Conservation (phyloP, 768 basidiomycete species). For the Neoboletus subvelutipes region DNA sequence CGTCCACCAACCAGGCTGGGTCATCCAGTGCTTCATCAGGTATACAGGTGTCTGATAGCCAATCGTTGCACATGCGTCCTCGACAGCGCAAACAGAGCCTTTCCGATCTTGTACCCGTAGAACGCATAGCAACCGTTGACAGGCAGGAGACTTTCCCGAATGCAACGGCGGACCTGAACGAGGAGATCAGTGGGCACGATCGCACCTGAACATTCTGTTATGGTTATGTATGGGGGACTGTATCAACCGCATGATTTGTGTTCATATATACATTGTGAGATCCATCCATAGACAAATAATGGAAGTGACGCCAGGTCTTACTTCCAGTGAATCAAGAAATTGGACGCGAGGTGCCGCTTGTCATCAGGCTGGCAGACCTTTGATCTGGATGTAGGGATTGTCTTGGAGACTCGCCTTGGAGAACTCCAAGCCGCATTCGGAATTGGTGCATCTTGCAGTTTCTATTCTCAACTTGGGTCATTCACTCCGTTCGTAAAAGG, state of each 20-base stretch:
- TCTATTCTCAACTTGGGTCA: constrained; percentile 12
- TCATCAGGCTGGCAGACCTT: constrained; percentile 37
- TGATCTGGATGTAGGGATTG: constrained; percentile 42
- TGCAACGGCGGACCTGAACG: constrained; percentile 67
- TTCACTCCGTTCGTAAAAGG: constrained; percentile 7
- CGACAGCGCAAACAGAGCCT: constrained; percentile 63
- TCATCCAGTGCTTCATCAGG: constrained; percentile 14
- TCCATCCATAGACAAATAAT: constrained; percentile 9
- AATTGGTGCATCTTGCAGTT: constrained; percentile 36
- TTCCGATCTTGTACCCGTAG: constrained; percentile 61
- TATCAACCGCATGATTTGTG: constrained; percentile 22
- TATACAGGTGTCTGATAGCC: constrained; percentile 32
- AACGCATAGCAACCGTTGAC: constrained; percentile 60
- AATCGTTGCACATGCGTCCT: constrained; percentile 48
- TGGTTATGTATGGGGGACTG: constrained; percentile 18
- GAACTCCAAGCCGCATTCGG: constrained; percentile 41
- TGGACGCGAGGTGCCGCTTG: not conserved
- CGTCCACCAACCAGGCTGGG: constrained; percentile 15
- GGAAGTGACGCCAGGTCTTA: constrained; percentile 24
- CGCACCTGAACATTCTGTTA: constrained; percentile 20
- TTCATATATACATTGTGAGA: constrained; percentile 32
- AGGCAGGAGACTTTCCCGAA: constrained; percentile 56
- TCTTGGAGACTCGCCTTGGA: constrained; percentile 40
- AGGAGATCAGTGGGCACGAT: constrained; percentile 48
- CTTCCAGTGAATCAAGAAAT: constrained; percentile 8